These are phyloP conservation scores for Golubevia sp. DNA, from an alignment of 1,284 basidiomycete species.

Conservation along the genomic window DNA sequence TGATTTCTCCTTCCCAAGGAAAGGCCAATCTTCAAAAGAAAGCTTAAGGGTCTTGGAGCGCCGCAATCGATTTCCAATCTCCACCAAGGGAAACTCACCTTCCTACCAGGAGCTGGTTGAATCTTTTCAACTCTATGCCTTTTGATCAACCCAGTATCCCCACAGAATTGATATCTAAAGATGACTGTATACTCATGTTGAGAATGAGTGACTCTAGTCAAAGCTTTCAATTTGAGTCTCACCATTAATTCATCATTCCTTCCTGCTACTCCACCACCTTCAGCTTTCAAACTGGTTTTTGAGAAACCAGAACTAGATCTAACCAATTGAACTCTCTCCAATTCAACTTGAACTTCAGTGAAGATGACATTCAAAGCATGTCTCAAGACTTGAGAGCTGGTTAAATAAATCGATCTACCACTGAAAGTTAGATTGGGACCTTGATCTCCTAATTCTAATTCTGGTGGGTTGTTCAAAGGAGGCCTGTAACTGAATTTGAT, in stretches of 20 bases:
- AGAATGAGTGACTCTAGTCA: constrained; percentile 30
- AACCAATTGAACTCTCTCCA: constrained; percentile 19
- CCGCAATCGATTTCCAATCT: no score
- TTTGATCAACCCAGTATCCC: constrained; percentile 36
- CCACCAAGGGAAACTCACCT: no score
- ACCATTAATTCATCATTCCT: constrained; percentile 31
- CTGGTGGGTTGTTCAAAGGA: no score
- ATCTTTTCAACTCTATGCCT: constrained; percentile 51
- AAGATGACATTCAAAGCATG: constrained; percentile 43
- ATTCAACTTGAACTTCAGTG: constrained; percentile 24
- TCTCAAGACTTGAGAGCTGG: constrained; percentile 38
- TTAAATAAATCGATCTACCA: constrained; percentile 42
- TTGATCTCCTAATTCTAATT: neutral
- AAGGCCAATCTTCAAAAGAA: no score
- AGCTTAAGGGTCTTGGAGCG: no score
- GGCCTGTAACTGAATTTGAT: constrained; percentile 37
- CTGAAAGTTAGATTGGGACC: constrained; percentile 35
- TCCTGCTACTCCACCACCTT: no score
- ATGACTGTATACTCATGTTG: constrained; percentile 50
- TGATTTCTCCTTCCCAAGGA: no score
- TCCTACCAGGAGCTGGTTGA: constrained; percentile 47
- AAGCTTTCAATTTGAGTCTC: constrained; percentile 42
- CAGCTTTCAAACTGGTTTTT: neutral
- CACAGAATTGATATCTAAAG: constrained; percentile 51
- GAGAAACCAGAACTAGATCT: constrained; percentile 7